Evolutionary conservation across 345 rosid genomes (phyloP).

Genomic region (Camelina sativa): DNA sequence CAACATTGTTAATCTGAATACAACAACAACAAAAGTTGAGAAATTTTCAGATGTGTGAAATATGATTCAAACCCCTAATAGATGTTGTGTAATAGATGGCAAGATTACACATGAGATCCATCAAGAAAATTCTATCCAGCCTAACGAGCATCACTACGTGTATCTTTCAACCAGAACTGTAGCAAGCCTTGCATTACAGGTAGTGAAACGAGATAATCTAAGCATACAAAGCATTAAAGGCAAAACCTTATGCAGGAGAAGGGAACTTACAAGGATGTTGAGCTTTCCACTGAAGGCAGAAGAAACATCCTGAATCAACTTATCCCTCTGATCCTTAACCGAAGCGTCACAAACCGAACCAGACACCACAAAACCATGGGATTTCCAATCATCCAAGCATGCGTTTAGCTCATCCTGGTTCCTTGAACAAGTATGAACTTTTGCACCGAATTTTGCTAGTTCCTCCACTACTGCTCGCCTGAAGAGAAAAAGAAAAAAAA

Average conservation of each 20-base stretch:
- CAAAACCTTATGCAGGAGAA: background rate
- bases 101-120: background rate
- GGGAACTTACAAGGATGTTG: constrained; percentile 63
- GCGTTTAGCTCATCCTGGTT: constrained; percentile 60
- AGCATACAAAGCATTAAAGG: background rate
- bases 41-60: background rate
- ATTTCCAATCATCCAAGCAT: constrained; percentile 65
- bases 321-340: constrained; percentile 55
- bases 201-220: background rate
- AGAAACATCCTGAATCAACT: constrained; percentile 58
- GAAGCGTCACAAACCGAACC: constrained; percentile 83
- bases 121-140: background rate
- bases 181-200: background rate
- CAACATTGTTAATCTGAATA: constrained; percentile 81
- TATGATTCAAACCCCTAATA: constrained; percentile 3
- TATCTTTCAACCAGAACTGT: no score
- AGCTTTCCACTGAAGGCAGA: constrained; percentile 60
- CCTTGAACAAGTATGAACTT: constrained; percentile 79
- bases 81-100: background rate
- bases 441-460: constrained; percentile 74
- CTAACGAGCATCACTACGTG: background rate
- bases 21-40: constrained; percentile 1
- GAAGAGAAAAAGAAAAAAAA: background rate
- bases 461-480: constrained; percentile 82
- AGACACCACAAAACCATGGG: constrained; percentile 58